phyloP scores from a whole-genome alignment of 2,329 filamentous ascomycete genomes.

The Aspergillus costaricaensis region DNA sequence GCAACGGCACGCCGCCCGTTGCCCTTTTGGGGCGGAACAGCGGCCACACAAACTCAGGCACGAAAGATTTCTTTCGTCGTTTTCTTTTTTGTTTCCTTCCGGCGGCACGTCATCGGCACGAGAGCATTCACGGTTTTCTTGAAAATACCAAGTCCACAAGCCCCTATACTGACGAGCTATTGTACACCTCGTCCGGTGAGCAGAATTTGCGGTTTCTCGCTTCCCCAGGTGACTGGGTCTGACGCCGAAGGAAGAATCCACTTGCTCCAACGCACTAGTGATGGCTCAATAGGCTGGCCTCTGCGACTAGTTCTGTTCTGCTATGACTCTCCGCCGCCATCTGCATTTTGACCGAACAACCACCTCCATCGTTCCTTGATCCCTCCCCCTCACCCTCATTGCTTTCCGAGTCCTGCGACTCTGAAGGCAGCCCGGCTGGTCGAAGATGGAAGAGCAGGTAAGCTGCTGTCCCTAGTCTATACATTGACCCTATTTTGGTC shows the following conservation, averaged over 20 bases:
- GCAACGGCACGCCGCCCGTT: constrained; percentile 5
- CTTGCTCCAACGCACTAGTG: constrained; percentile 2
- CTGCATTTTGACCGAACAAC: constrained; percentile 9
- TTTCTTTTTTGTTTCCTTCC: not conserved
- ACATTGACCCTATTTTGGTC: constrained; percentile 3
- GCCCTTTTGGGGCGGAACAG: constrained; percentile 6
- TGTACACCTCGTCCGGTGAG: not conserved
- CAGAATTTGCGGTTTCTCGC: not conserved
- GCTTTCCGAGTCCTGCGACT: constrained; percentile 9
- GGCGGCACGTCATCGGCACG: not conserved
- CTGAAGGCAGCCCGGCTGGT: constrained; percentile 39
- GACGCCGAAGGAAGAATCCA: not conserved
- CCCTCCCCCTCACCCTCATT: constrained; percentile 7
- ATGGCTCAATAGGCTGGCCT: constrained; percentile 6
- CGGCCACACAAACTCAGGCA: constrained; percentile 11
- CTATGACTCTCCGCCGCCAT: constrained; percentile 8
- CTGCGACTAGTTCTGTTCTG: constrained; percentile 6
- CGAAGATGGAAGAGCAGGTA: constrained; percentile 51
- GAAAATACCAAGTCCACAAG: not conserved
- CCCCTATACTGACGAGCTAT: not conserved
- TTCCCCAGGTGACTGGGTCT: constrained; percentile 6
- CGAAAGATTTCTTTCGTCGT: not conserved
- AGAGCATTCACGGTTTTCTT: not conserved
- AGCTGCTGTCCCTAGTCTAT: constrained; percentile 17
- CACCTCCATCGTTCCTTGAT: constrained; percentile 5